Conservation (phyloP, 2,329 filamentous ascomycete species). For the Escovopsis sp. region DNA sequence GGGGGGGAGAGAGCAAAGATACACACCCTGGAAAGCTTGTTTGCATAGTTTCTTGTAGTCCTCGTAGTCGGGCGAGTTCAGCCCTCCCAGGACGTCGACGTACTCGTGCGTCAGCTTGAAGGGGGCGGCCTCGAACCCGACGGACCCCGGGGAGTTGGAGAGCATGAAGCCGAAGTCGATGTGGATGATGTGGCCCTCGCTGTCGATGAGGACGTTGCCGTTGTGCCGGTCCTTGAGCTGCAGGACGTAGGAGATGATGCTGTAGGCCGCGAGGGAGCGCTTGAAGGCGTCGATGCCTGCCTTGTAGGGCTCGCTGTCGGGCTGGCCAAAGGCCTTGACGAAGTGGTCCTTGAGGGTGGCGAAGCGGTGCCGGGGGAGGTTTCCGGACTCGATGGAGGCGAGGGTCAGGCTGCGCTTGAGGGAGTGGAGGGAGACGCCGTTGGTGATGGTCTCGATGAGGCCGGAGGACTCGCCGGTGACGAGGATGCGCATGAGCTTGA, state of each 20-base stretch:
- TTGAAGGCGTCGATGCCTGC: conserved; percentile 67
- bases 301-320: conserved; percentile 53
- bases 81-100: conserved; percentile 65
- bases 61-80: conserved; percentile 54
- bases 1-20: no score
- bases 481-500: conserved; percentile 74
- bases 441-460: conserved; percentile 77
- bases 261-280: conserved; percentile 70
- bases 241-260: conserved; percentile 69
- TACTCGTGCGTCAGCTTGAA: conserved; percentile 83
- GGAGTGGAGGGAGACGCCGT: conserved; percentile 75
- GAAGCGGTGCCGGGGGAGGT: conserved; percentile 60
- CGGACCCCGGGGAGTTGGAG: conserved; percentile 69
- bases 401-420: conserved; percentile 71
- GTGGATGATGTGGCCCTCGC: conserved; percentile 73
- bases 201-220: conserved; percentile 74
- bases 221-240: conserved; percentile 81
- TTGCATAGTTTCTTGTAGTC: conserved; percentile 71
- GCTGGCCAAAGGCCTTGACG: conserved; percentile 59
- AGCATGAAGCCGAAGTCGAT: conserved; percentile 89
- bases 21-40: conserved; percentile 71
- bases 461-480: conserved; percentile 76
- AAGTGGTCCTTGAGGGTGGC: conserved; percentile 74
- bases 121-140: conserved; percentile 74
- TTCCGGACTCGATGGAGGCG: conserved; percentile 55